Base-by-base conservation (phyloP, 306 rosid genomes). In the Vigna unguiculata region DNA sequence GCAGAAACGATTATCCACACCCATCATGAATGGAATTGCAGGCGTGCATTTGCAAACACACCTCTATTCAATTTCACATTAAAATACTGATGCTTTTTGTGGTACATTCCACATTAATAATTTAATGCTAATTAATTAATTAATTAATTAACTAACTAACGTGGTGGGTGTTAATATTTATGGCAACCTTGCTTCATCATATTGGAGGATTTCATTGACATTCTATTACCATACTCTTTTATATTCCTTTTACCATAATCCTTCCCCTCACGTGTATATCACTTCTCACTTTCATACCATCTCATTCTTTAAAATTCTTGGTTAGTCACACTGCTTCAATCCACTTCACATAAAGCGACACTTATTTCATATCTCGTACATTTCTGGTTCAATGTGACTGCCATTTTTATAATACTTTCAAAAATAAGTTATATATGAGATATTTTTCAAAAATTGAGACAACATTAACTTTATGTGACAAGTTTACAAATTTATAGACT, bases 11-110 rank as follows among this genome's bases (percentile, higher is more conserved):
- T 11, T 69, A 46, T 22, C 60, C 63, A 73, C 48, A 71, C 80
- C 46, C 78, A 78, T 46, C 48, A 75, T 60, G 79, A 69, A 52
- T 74, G 78, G 54, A 76, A 75, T 34, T 72, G 25, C 88, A 88
- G 83, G 92, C 92, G 88, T 86, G 92, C 92, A 47, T 75, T 75
- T 64, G 74, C 60, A 68, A 78, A 75, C 85, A 72, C 73, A 59
- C 47, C 45, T 46, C 60, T 28, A 60, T 28, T 54, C 16, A 64
- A 11, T 79, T 47, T 58, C 1, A 25, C 40, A 58, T 5, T 51
- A 70, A 77, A 21, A 30, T 32, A 69, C 80, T 43, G 28, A 25
- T 61, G 47, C 3, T 22, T 9, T 66, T 40, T 41, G 4, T 32
- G 14, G 46, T 3, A 32, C 59, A 38, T 62, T 62, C 68, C 54